A percentile compares a stretch with the other conserved stretches of the same genome.
phyloP scores from a whole-genome alignment of 2,329 filamentous ascomycete genomes.

The Penicillium nordicum region DNA sequence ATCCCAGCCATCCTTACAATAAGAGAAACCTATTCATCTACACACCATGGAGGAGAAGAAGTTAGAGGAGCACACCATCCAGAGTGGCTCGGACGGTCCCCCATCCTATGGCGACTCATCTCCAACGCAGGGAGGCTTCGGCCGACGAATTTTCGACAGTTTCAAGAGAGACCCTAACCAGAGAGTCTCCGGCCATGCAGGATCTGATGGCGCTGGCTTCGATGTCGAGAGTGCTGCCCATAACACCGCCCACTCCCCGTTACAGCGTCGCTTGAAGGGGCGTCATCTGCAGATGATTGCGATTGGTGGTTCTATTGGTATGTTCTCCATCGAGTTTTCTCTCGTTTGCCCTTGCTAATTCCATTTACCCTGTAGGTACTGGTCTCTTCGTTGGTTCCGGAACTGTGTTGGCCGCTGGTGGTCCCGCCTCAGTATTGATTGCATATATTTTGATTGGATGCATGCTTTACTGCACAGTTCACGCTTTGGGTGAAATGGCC shows the following conservation, averaged over 20 bases:
- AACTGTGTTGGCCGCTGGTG: conserved; percentile 65
- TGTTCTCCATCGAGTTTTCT: conserved; percentile 4
- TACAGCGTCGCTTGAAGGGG: conserved; percentile 74
- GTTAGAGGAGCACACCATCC: conserved; percentile 21
- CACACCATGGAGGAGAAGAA: conserved; percentile 35
- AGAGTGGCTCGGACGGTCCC: conserved; percentile 23
- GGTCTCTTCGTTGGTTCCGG: conserved; percentile 86
- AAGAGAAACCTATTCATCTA: not conserved
- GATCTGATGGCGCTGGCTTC: conserved; percentile 55
- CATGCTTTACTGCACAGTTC: conserved; percentile 90
- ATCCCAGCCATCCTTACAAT: not conserved
- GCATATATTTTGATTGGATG: conserved; percentile 75
- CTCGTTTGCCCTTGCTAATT: conserved; percentile 11
- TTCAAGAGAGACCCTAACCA: conserved; percentile 47
- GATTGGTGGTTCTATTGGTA: conserved; percentile 85
- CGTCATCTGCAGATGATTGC: conserved; percentile 97
- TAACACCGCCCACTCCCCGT: conserved; percentile 67
- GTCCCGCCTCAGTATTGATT: conserved; percentile 73
- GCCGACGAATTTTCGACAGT: conserved; percentile 39
- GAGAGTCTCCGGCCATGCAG: conserved; percentile 35
- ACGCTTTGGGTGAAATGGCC: conserved; percentile 86
- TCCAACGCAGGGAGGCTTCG: conserved; percentile 19
- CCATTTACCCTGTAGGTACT: conserved; percentile 52
- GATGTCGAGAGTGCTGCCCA: conserved; percentile 61
- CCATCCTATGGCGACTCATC: conserved; percentile 33